Percentiles rank a stretch among this genome's conserved stretches.
Conservation (phyloP, 2,329 filamentous ascomycete species). For the Magnaporthiopsis poae region DNA sequence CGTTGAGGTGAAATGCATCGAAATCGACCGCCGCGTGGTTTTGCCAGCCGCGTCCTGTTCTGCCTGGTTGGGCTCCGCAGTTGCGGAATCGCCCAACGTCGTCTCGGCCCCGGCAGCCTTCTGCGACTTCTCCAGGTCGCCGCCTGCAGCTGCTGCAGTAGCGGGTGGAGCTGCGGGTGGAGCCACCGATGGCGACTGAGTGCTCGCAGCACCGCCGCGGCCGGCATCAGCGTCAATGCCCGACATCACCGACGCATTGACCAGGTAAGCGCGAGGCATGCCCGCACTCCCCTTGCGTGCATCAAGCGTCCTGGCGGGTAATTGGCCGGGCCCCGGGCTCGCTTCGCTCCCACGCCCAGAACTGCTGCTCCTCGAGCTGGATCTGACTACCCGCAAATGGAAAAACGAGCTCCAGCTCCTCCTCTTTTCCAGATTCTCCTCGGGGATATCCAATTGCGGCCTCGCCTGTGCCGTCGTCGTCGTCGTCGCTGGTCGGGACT, state of each 20-base stretch:
- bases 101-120: neutral
- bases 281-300: constrained; percentile 14
- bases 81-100: constrained; percentile 1
- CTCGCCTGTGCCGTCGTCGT: constrained; percentile 11
- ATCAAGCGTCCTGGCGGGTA: constrained; percentile 23
- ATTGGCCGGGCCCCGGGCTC: constrained; percentile 23
- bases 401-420: constrained; percentile 48
- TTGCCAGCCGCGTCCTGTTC: constrained; percentile 33
- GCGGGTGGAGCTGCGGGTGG: constrained; percentile 6
- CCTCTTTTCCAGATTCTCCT: constrained; percentile 11
- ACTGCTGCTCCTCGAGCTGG: constrained; percentile 19
- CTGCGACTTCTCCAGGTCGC: neutral
- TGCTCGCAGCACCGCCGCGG: neutral
- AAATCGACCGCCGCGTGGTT: constrained; percentile 42
- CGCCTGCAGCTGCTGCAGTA: constrained; percentile 3
- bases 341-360: constrained; percentile 20
- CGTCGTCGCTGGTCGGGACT: constrained; percentile 16
- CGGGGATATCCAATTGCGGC: constrained; percentile 10
- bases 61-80: constrained; percentile 9
- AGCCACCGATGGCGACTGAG: constrained; percentile 8
- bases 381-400: constrained; percentile 31
- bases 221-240: constrained; percentile 4
- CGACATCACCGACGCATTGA: constrained; percentile 22
- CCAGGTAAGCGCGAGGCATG: constrained; percentile 25
- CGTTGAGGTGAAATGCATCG: constrained; percentile 50